Evolutionary conservation across 2,329 filamentous ascomycete genomes (phyloP).

Genomic region (Arthrocladium fulminans): DNA sequence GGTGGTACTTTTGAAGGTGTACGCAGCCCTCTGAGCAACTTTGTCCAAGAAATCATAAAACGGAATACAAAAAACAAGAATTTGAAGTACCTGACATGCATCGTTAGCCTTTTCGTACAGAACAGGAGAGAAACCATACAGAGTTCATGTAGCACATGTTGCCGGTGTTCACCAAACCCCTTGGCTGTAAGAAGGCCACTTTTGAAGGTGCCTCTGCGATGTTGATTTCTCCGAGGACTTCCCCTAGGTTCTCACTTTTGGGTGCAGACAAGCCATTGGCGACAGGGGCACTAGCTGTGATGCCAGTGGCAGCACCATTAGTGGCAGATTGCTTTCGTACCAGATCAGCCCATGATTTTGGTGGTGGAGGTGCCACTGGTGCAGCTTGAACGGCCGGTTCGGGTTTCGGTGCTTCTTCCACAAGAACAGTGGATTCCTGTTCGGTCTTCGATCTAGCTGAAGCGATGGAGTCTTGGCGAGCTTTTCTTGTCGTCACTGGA

Average conservation of each 20-base stretch:
- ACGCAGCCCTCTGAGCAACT: conserved; percentile 68
- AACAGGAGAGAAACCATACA: conserved; percentile 45
- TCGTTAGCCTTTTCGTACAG: conserved; percentile 28
- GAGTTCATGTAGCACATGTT: conserved; percentile 99
- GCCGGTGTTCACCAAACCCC: conserved; percentile 89
- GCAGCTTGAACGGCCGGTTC: conserved; percentile 27
- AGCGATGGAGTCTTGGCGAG: conserved; percentile 29
- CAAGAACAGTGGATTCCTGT: conserved; percentile 9
- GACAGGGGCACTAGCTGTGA: conserved; percentile 19
- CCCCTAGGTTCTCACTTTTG: conserved; percentile 58
- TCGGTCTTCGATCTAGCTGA: conserved; percentile 30
- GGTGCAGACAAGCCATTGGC: conserved; percentile 36
- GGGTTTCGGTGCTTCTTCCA: conserved; percentile 4
- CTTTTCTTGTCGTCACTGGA: conserved; percentile 29
- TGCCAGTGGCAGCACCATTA: conserved; percentile 14
- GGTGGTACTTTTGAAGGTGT: conserved; percentile 92
- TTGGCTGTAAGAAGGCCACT: conserved; percentile 77
- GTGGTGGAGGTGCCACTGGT: conserved; percentile 39
- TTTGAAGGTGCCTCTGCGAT: conserved; percentile 50
- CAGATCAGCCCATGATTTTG: conserved; percentile 61
- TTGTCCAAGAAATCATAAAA: conserved; percentile 92
- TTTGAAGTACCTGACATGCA: conserved; percentile 74
- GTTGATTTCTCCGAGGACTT: conserved; percentile 66
- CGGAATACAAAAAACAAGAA: conserved; percentile 83
- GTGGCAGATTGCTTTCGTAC: conserved; percentile 41